Percentiles rank a stretch among this genome's conserved stretches.
Evolutionary conservation across 176 grass and related monocot genomes (phyloP).

Genomic region (Pharus latifolius): DNA sequence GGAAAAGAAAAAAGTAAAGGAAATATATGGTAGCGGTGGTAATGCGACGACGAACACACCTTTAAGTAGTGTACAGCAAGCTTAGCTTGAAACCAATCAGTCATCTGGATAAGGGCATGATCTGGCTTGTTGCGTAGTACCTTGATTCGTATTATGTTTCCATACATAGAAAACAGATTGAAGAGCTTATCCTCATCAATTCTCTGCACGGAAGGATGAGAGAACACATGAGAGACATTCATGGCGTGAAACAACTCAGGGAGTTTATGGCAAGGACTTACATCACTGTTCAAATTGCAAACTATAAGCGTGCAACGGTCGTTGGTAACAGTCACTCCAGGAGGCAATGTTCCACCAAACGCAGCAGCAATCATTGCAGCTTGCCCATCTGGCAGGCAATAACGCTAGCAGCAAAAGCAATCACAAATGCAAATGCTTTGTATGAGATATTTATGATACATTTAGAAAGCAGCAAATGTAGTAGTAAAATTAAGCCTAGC

Average conservation of each 20-base stretch:
- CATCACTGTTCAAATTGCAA: constrained; percentile 88
- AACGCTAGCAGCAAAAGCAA: too few species aligned
- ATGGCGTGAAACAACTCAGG: too few species aligned
- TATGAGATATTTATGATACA: not conserved
- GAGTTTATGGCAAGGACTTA: too few species aligned
- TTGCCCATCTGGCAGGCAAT: constrained; percentile 58
- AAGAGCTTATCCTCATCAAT: constrained; percentile 95
- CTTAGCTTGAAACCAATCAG: constrained; percentile 91
- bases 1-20: constrained; percentile 4
- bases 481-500: not conserved
- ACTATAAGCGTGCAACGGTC: constrained; percentile 85
- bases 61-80: constrained; percentile 84
- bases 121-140: constrained; percentile 88
- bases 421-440: constrained; percentile 12
- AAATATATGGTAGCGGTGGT: not conserved
- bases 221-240: too few species aligned
- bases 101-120: constrained; percentile 97
- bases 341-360: constrained; percentile 69
- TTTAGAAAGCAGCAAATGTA: not conserved
- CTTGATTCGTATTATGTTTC: constrained; percentile 93
- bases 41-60: constrained; percentile 26
- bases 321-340: constrained; percentile 61
- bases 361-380: constrained; percentile 66
- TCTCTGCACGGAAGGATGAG: constrained; percentile 44
- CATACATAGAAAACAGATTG: constrained; percentile 94